phyloP scores from a whole-genome alignment of 192 early-diverging fungal genomes.

The Coemansia aciculifera region DNA sequence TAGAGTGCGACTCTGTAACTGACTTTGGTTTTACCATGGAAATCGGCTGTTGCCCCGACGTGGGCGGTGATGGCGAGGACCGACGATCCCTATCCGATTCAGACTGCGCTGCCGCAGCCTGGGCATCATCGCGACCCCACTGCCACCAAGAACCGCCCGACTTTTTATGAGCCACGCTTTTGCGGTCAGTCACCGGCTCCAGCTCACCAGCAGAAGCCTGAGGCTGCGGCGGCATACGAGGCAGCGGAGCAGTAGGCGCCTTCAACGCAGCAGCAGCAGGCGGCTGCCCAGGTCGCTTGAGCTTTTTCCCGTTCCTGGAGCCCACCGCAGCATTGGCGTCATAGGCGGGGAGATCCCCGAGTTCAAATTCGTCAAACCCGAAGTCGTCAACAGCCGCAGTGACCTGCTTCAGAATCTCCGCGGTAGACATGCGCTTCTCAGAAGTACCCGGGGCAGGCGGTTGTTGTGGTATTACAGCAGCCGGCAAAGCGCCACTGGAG shows the following conservation, averaged over 20 bases:
- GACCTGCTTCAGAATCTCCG: slow-evolving; percentile 51
- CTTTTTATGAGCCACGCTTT: slow-evolving; percentile 47
- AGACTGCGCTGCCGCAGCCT: background rate
- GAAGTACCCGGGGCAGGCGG: background rate
- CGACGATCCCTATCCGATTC: background rate
- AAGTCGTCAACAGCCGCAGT: slow-evolving; percentile 47
- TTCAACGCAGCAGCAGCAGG: background rate
- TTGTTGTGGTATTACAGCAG: slow-evolving; percentile 6
- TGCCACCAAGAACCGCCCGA: slow-evolving; percentile 51
- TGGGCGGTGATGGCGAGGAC: background rate
- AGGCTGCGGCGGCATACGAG: slow-evolving; percentile 1
- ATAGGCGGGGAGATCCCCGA: slow-evolving; percentile 23
- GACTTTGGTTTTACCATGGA: background rate
- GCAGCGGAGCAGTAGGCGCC: background rate
- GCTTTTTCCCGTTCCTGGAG: slow-evolving; percentile 4
- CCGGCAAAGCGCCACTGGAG: background rate
- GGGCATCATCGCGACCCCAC: slow-evolving; percentile 35
- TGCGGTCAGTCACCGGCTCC: slow-evolving; percentile 14
- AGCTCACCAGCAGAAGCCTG: background rate
- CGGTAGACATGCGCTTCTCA: slow-evolving; percentile 43
- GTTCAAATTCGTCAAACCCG: slow-evolving; percentile 46
- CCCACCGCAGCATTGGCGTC: slow-evolving; percentile 9
- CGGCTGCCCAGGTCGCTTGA: background rate
- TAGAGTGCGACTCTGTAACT: background rate
- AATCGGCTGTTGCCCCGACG: background rate